phyloP scores from a whole-genome alignment of 1,139 yeast genomes.

The Groenewaldozyma auringiensis region DNA sequence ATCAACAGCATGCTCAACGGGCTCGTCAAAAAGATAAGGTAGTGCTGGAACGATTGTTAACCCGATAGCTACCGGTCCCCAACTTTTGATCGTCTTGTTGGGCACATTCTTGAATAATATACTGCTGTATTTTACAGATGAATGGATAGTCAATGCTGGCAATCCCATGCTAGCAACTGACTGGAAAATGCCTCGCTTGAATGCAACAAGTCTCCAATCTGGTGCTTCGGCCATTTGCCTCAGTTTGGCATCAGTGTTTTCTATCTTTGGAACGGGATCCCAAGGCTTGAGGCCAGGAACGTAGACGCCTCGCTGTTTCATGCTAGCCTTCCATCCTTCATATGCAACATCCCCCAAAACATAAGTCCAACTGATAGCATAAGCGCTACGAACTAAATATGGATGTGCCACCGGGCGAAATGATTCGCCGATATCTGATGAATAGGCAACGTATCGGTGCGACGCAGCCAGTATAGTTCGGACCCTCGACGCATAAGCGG shows the following conservation, averaged over 20 bases:
- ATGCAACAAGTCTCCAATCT: conserved; percentile 59
- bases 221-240: conserved; percentile 35
- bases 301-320: conserved; percentile 61
- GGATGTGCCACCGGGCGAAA: conserved; percentile 82
- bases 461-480: conserved; percentile 55
- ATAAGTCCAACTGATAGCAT: conserved; percentile 72
- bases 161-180: conserved; percentile 79
- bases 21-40: conserved; percentile 76
- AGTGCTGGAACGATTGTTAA: conserved; percentile 69
- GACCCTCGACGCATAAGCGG: conserved; percentile 72
- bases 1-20: conserved; percentile 66
- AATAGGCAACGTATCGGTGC: conserved; percentile 81
- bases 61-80: conserved; percentile 75
- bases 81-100: conserved; percentile 44
- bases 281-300: conserved; percentile 61
- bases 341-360: conserved; percentile 71
- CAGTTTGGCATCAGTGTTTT: conserved; percentile 29
- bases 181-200: conserved; percentile 72
- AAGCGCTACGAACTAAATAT: conserved; percentile 51
- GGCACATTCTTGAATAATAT: conserved; percentile 42
- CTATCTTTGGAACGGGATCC: conserved; percentile 42
- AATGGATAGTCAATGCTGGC: conserved; percentile 80
- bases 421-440: conserved; percentile 86
- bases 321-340: conserved; percentile 67
- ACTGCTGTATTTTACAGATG: conserved; percentile 67